Evolutionary conservation across 1,139 yeast species (phyloP).

Genomic region (Kazachstania sp.): DNA sequence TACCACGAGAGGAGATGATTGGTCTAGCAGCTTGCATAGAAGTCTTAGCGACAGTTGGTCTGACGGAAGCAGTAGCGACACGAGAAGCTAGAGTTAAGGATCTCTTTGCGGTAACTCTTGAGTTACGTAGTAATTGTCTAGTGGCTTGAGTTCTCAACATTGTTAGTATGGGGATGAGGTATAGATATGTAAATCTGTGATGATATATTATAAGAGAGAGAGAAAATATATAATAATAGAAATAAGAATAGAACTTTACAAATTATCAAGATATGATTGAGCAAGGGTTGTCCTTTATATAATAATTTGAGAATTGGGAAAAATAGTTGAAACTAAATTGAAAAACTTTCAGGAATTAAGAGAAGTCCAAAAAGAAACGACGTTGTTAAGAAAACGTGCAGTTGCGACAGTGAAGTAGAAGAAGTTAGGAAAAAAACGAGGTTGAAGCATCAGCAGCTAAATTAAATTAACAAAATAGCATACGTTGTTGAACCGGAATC

Average conservation of each 20-base stretch:
- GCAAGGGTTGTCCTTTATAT: background rate
- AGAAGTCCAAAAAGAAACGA: too few relatives aligned
- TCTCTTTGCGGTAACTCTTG: conserved; percentile 48
- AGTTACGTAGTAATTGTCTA: conserved; percentile 29
- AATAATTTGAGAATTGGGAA: too few relatives aligned
- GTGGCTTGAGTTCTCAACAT: conserved; percentile 32
- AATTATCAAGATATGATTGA: background rate
- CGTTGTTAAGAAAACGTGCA: too few relatives aligned
- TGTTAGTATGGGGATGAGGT: background rate
- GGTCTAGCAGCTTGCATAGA: conserved; percentile 37
- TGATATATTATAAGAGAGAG: background rate
- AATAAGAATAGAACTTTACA: too few relatives aligned
- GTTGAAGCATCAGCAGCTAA: too few relatives aligned
- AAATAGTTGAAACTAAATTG: background rate
- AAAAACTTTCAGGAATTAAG: too few relatives aligned
- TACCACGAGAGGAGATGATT: conserved; percentile 57
- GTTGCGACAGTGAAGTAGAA: too few relatives aligned
- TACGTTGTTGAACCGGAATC: too few relatives aligned
- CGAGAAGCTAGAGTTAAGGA: conserved; percentile 54
- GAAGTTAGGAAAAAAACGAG: too few relatives aligned
- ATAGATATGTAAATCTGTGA: background rate
- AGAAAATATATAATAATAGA: too few relatives aligned
- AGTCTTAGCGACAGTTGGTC: conserved; percentile 5
- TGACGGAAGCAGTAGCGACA: conserved; percentile 31
- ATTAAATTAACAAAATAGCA: too few relatives aligned